phyloP scores from a whole-genome alignment of 176 grass and related monocot genomes.

The Guadua angustifolia region DNA sequence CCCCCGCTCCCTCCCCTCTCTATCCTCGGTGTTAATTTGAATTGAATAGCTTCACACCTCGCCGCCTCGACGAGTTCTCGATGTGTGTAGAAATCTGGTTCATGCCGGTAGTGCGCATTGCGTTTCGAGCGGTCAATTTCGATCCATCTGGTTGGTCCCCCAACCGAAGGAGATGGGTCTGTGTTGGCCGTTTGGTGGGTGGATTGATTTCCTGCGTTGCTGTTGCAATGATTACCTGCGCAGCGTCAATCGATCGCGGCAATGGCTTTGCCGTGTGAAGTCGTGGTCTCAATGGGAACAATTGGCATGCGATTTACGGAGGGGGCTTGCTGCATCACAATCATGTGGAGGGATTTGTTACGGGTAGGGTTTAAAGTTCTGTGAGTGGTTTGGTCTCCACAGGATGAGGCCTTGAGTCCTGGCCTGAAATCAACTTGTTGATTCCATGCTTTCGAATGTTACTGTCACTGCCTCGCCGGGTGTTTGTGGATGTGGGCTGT shows the following conservation, averaged over 20 bases:
- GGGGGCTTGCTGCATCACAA: background rate
- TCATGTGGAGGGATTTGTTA: background rate
- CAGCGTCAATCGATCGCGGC: background rate
- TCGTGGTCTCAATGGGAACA: background rate
- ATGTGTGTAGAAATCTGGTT: background rate
- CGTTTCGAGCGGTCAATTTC: background rate
- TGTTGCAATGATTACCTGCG: background rate
- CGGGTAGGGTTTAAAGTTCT: constrained; percentile 7
- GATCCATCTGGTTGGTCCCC: background rate
- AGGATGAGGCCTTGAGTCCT: background rate
- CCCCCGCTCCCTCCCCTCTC: no score
- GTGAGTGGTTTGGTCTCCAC: background rate
- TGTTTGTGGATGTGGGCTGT: background rate
- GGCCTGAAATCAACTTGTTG: background rate
- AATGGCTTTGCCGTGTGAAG: background rate
- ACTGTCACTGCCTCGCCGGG: background rate
- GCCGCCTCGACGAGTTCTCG: background rate
- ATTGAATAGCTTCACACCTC: background rate
- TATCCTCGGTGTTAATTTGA: background rate
- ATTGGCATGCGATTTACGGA: background rate
- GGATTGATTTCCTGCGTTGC: background rate
- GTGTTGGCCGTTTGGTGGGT: background rate
- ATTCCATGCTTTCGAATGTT: background rate
- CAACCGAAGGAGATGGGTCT: background rate
- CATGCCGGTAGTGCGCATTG: background rate